Evolutionary conservation across 148 eudicot genomes (phyloP), one percentile per base, ranked within the genome.

Genomic region (Amaranthus palmeri): DNA sequence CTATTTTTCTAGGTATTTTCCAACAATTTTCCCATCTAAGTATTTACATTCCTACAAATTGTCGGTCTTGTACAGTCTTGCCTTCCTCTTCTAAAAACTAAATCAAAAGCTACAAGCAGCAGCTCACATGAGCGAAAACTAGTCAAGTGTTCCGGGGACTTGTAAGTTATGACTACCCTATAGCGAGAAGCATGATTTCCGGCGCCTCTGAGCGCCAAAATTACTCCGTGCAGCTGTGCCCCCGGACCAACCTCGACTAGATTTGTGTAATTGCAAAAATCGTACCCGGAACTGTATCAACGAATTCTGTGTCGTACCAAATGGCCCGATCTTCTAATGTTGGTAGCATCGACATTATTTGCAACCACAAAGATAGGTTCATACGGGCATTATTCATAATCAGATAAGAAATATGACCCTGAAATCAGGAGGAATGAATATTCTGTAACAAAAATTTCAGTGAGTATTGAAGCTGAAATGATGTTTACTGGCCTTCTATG

Each of bases 61-160:
- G 36, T 25, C 2, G 36, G 36, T 25, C 36, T 25, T 61, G 14
- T 61, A 73, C 63, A 73, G 54, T 67, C 72, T 14, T 14, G 61
- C 58, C 69, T 63, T 67, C n/a, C 75, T 58, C 54, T 36, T 72
- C 68, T 78, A 62, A 46, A 68, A 7, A 47, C 77, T 58, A 66
- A 58, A 17, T 8, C 71, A 46, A 72, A 18, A 36, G 45, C 49
- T 10, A 45, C 51, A 54, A 67, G 45, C 61, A 67, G n/a, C 18
- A 13, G 36, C 54, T 51, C 6, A 12, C 42, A 44, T 11, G 43
- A 49, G 42, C 47, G 42, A 47, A 60, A 50, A 60, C 67, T 49
- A 56, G 44, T 54, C 60, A 51, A 63, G 7, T n/a, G 18, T 61
- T 41, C 4, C 44, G 10, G 25, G 46, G 15, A 43, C 7, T 36